These are phyloP conservation scores for Cucurbita moschata DNA, from an alignment of 306 rosid genomes.

Conservation along the genomic window DNA sequence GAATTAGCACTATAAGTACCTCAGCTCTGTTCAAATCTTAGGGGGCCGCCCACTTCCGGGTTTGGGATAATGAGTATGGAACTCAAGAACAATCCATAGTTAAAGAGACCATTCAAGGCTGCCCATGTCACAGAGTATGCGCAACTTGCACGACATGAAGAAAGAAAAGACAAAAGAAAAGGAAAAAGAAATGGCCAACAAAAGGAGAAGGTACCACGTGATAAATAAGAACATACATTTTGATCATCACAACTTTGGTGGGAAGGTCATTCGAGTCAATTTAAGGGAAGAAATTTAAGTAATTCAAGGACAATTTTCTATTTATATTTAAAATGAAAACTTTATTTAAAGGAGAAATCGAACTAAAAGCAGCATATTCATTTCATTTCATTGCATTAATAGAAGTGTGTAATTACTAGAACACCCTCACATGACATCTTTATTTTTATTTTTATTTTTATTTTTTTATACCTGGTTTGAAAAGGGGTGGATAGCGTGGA, in stretches of 20 bases:
- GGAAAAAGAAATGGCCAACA: neutral
- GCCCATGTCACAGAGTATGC: neutral
- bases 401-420: neutral
- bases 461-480: neutral
- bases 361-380: neutral
- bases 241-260: neutral
- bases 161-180: neutral
- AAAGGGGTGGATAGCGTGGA: neutral
- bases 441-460: no score
- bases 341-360: neutral
- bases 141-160: conserved; percentile 4
- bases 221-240: no score
- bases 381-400: neutral
- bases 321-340: neutral
- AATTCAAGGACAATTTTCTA: neutral
- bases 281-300: neutral
- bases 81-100: neutral
- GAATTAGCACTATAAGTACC: neutral
- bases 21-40: neutral
- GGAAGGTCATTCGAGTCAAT: neutral
- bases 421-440: neutral
- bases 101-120: neutral
- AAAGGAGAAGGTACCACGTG: neutral
- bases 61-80: neutral
- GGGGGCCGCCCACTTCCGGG: neutral